Percentiles rank a stretch among this genome's conserved stretches.
phyloP scores from a whole-genome alignment of 2,329 filamentous ascomycete genomes.

The Bipolaris gigantea region DNA sequence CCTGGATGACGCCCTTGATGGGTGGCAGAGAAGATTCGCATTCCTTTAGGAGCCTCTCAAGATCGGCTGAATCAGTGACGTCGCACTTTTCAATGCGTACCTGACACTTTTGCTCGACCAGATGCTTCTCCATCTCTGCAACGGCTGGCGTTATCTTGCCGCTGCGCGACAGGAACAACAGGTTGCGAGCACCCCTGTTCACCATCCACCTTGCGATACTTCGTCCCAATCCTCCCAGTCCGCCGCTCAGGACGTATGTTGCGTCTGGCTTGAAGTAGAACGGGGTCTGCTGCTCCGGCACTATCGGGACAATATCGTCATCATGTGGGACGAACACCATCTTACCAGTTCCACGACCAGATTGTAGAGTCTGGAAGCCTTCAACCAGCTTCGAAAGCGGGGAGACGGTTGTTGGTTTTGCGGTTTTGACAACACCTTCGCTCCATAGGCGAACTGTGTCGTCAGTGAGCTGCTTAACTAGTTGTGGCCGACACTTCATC shows the following conservation, averaged over 20 bases:
- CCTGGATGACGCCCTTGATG: background rate
- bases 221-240: constrained; percentile 25
- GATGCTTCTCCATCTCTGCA: background rate
- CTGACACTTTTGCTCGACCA: background rate
- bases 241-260: constrained; percentile 25
- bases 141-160: background rate
- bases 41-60: background rate
- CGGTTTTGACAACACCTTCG: background rate
- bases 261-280: constrained; percentile 3
- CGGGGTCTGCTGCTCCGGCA: background rate
- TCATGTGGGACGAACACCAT: constrained; percentile 27
- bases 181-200: constrained; percentile 16
- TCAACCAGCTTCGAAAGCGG: background rate
- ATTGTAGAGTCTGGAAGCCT: background rate
- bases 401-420: background rate
- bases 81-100: background rate
- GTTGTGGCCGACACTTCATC: background rate
- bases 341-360: constrained; percentile 34
- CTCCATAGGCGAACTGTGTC: background rate
- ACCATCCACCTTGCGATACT: constrained; percentile 19
- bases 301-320: constrained; percentile 15
- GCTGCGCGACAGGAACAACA: constrained; percentile 18
- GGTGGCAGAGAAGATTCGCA: background rate
- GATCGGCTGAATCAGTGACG: background rate
- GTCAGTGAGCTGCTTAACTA: background rate